Evolutionary conservation across 495 filamentous ascomycete species (phyloP), one percentile per base, ranked within the genome.

Genomic region (Pseudevernia furfuracea): DNA sequence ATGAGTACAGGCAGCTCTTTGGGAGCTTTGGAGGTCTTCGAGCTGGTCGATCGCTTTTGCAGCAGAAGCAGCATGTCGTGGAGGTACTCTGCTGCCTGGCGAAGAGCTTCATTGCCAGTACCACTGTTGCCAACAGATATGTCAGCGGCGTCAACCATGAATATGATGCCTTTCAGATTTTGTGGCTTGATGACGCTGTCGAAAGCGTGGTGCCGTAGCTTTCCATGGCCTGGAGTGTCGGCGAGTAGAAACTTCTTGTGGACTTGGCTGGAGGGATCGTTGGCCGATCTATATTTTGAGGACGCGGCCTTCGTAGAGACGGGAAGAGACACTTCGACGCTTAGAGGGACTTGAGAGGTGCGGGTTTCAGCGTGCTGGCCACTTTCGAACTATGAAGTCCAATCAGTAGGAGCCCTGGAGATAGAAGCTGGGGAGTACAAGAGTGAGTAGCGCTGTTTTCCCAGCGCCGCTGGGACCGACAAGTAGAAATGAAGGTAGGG

Each of bases 181-280:
- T 77, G 74, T 25, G 75, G 77, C 58, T 79, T 79, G 11, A 72
- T 72, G 63, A 85, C 76, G 74, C 74, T 62, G 61, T 68, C 58
- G 73, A 74, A 58, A 19, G 69, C 79, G 77, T 82, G 25, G 72
- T 70, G 60, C 70, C 94, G 90, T 11, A 97, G 84, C 73, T 98
- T 98, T 59, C 91, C 92, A 80, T 97, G 94, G 61, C 93, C 93
- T 1, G 93, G 93, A 6, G 94, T 97, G 78, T 98, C 93, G 71
- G 85, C 75, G 34, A 97, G 76, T 58, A 89, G 80, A 75, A 96
- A 92, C 59, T 82, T 84, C 65, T 86, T 82, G 65, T 83, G 80
- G n/a, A 83, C 75, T 60, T 82, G 78, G 59, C 86, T 74, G 19
- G 87, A 83, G 14, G 88, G 83, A 70, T 92, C 89, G 68, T 88